Percentiles rank a stretch among this genome's conserved stretches.
These are phyloP conservation scores for Picochlorum sp. DNA, from an alignment of 139 green algal genomes.

Conservation along the genomic window DNA sequence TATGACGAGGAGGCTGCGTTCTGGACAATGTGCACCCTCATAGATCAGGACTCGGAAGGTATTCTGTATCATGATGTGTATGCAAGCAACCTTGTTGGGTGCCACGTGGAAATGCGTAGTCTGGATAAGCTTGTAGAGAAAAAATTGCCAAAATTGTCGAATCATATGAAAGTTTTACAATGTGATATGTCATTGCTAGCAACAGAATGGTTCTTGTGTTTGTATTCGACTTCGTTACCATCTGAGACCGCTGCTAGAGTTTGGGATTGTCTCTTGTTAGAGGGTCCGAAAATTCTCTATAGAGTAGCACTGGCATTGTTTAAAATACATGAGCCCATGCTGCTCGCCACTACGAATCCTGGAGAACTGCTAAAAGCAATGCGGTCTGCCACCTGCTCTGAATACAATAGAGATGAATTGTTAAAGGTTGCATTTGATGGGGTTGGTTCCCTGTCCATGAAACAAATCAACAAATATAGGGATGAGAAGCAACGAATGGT, in stretches of 20 bases:
- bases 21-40: conserved; percentile 40
- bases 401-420: conserved; percentile 55
- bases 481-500: conserved; percentile 29
- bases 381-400: conserved; percentile 21
- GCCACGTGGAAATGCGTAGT: conserved; percentile 68
- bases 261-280: conserved; percentile 57
- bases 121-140: conserved; percentile 29
- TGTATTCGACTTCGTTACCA: conserved; percentile 62
- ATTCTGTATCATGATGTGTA: conserved; percentile 67
- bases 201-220: conserved; percentile 79
- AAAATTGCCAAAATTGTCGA: conserved; percentile 54
- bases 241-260: conserved; percentile 34
- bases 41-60: conserved; percentile 27
- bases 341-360: conserved; percentile 47
- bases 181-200: conserved; percentile 68
- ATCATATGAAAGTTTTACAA: conserved; percentile 31
- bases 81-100: conserved; percentile 47
- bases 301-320: conserved; percentile 67
- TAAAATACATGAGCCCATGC: conserved; percentile 41
- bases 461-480: conserved; percentile 45
- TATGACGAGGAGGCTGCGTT: conserved; percentile 42
- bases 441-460: conserved; percentile 61
- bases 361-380: conserved; percentile 52
- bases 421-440: conserved; percentile 60
- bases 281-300: conserved; percentile 75